Base-by-base conservation (phyloP, 1,284 basidiomycete species). In the Apiotrichum brassicae region DNA sequence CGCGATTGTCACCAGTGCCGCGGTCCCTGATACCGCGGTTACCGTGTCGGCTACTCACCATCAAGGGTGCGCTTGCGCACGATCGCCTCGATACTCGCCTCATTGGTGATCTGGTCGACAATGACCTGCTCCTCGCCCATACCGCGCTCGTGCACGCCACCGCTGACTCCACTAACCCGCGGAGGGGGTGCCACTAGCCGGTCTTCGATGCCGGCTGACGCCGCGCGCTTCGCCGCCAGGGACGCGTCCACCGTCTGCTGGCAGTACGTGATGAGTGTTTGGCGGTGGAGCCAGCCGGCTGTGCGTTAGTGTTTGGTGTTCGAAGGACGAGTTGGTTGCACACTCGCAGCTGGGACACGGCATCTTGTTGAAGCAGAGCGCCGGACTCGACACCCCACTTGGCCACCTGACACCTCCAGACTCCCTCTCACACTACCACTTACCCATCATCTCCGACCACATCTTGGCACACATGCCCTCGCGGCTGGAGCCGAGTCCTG, bases 221-320 rank as follows among this genome's bases (percentile, higher is more conserved):
- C 23, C 39, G 59, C 72, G 58, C 76, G 78, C 65, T 84, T 85
- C 62, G 81, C 78, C 19, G 76, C 76, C 62, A 84, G 70, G 16
- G 83, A 82, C 18, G 79, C 74, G 62, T 86, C 84, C 38, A 89
- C 80, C 1, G 86, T 84, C 28, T 75, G 70, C 14, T 83, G 80
- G 57, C 89, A 93, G 68, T 87, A 93, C 13, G 83, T 77, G 33
- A 92, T 79, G 49, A 93, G 79, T 55, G 85, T 81, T 51, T 81
- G 82, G 53, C 88, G 78, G 46, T 85, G 82, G 59, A 81, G 82
- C 89, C 89, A 92, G 54, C 90, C 90, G 44, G 82, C 87, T 88
- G 53, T 8, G 12, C n/a, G 39, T 50, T 16, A 54, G 49, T 12
- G 6, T 36, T 18, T 7, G 16, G 9, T 13, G 39, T 6, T 24